Evolutionary conservation across 768 basidiomycete genomes (phyloP), one percentile per base, ranked within the genome.

Genomic region (Boletus rubescentipes): DNA sequence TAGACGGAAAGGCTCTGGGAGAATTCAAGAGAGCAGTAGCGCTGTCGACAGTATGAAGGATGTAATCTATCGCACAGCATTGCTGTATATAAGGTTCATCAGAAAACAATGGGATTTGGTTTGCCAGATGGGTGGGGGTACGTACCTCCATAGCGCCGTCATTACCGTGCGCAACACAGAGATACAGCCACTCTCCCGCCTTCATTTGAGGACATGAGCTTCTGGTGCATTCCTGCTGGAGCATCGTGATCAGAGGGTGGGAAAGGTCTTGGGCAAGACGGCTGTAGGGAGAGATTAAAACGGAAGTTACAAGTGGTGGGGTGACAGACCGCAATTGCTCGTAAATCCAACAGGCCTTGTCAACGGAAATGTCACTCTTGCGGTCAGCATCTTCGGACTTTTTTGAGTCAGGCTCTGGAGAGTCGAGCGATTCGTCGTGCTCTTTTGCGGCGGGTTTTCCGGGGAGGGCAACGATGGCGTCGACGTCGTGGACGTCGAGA

Each of bases 41-140:
- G 60, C 91, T 93, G 71, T 98, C 96, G 8, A 97, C 77, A 0
- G 93, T 97, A 71, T 92, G 93, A 11, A 89, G 74, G 54, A 92
- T 94, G 73, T 98, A 98, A 76, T 98, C 95, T 39, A 98, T 96
- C 4, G 96, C 96, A 68, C 91, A 95, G 72, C 96, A 99, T 82
- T 93, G 91, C 86, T 91, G 55, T 46, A 54, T 18, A 46, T 47
- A 12, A 42, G 20, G 43, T 12, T 18, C 29, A 52, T 67, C 46
- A 70, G 67, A 44, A 64, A 35, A 51, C n/a, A 47, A 38, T 36
- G 26, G 11, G 46, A 38, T 36, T 26, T 9, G 15, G 16, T n/a
- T 40, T 40, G 11, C 37, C 37, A 57, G 44, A 58, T 16, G 3
- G 29, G 36, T 5, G 34, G 10, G 21, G 38, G 4, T 48, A 46